Evolutionary conservation across 139 green algal genomes (phyloP), one percentile per base, ranked within the genome.

Genomic region (Chlamydomonas asymmetrica): DNA sequence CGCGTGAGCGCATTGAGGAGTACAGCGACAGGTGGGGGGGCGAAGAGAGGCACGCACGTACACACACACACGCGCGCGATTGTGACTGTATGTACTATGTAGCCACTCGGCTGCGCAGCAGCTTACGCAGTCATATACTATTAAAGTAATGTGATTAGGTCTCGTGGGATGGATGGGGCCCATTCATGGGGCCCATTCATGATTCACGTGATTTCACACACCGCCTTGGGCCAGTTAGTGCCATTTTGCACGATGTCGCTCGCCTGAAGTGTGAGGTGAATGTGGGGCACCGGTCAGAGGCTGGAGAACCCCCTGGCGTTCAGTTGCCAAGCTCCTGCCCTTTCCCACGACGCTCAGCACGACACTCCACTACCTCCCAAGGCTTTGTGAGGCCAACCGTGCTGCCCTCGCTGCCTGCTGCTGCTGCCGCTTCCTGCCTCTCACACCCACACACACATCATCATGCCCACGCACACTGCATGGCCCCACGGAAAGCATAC

Each of bases 1-100:
- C 79, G 9, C 45, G 70, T 5, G 20, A 62, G 20, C 78, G 72
- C 31, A 63, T 85, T 10, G 22, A 68, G 31, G 57, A 81, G 41
- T 88, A 85, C 56, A 77, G 79, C 6, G 64, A 84, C 68, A 84
- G 80, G 83, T 88, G 73, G 4, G 80, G 1, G 23, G 13, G 23
- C 2, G 1, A n/a, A 16, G 35, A 23, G 40, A 45, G 9, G 20
- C 20, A 27, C 60, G 18, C 13, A 32, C 25, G 50, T 27, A 22
- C 40, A 43, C 39, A 31, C 5, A 29, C 71, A 35, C 18, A 7
- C 13, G 20, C 20, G 25, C 23, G 40, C 25, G 29, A 37, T 31
- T 8, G 66, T 32, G 23, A 22, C 10, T 34, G 3, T 6, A 38
- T 35, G 25, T n/a, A n/a, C 27, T 7, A 39, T 63, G 1, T 50